Evolutionary conservation across 768 basidiomycete species (phyloP).

Genomic region (Chalciporus piperatus): DNA sequence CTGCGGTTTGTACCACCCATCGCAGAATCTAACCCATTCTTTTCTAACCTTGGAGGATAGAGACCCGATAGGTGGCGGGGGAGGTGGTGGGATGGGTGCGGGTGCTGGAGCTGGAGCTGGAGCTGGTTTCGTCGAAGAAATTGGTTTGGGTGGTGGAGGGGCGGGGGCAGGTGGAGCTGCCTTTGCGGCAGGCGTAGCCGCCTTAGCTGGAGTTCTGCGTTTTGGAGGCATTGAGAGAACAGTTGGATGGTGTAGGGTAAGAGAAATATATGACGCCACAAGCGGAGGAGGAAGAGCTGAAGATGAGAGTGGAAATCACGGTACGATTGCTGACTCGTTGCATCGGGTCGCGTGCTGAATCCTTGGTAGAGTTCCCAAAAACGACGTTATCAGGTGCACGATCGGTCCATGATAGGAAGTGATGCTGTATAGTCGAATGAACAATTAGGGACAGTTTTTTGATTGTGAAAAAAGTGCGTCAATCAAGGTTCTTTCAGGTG

Average conservation of each 20-base stretch:
- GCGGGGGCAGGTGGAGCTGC: slow-evolving; percentile 13
- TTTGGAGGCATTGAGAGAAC: slow-evolving; percentile 28
- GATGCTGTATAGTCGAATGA: slow-evolving; percentile 15
- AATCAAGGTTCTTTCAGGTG: slow-evolving; percentile 4
- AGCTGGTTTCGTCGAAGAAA: slow-evolving; percentile 9
- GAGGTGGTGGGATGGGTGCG: slow-evolving; percentile 8
- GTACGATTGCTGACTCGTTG: slow-evolving; percentile 26
- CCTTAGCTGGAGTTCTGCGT: slow-evolving; percentile 18
- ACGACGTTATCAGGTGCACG: slow-evolving; percentile 28
- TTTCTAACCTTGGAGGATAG: slow-evolving; percentile 27
- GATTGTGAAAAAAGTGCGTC: not conserved
- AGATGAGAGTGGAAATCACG: slow-evolving; percentile 19
- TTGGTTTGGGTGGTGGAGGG: slow-evolving; percentile 11
- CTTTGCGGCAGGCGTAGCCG: slow-evolving; percentile 11
- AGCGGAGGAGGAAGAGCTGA: not conserved
- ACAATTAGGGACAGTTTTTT: slow-evolving; percentile 19
- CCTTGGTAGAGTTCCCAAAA: slow-evolving; percentile 20
- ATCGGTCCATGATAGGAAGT: slow-evolving; percentile 34
- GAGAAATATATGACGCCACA: slow-evolving; percentile 16
- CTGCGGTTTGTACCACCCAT: slow-evolving; percentile 31
- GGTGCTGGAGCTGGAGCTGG: slow-evolving; percentile 2
- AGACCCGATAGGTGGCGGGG: slow-evolving; percentile 17
- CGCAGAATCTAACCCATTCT: slow-evolving; percentile 29
- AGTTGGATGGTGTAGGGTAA: not conserved
- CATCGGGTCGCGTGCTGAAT: slow-evolving; percentile 26